Percentiles rank a stretch among this genome's conserved stretches.
These are phyloP conservation scores for Pseudoturritis turrita DNA, from an alignment of 345 rosid species.

Conservation along the genomic window DNA sequence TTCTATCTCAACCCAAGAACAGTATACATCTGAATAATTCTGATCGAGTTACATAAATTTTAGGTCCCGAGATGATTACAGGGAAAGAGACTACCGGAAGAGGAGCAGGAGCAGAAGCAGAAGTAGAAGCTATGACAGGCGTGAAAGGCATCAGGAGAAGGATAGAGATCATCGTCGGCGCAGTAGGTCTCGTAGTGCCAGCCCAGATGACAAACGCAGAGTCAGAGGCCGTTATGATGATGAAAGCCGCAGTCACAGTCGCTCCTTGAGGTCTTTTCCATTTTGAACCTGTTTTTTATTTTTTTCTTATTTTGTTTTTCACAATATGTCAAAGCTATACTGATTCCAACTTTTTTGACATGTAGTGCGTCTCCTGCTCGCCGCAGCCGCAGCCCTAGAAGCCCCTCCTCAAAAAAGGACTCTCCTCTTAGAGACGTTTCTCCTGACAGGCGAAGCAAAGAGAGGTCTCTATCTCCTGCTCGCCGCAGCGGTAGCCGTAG, in stretches of 20 bases:
- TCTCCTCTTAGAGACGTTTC: conserved; percentile 37
- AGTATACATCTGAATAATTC: background rate
- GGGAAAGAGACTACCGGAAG: conserved; percentile 45
- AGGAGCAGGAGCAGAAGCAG: conserved; percentile 43
- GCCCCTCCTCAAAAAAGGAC: conserved; percentile 35
- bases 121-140: conserved; percentile 46
- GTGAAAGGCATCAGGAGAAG: conserved; percentile 47
- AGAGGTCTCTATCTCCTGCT: conserved; percentile 43
- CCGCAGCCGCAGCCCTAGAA: conserved; percentile 42
- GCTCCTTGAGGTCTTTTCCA: conserved; percentile 45
- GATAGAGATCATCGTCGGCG: conserved; percentile 46
- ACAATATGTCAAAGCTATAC: background rate
- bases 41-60: background rate
- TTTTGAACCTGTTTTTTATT: background rate
- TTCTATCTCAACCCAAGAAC: background rate
- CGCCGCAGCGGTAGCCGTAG: conserved; percentile 39
- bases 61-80: conserved; percentile 31
- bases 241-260: conserved; percentile 42
- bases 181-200: conserved; percentile 57
- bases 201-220: conserved; percentile 48
- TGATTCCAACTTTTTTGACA: conserved; percentile 5
- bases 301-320: background rate
- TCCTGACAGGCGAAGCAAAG: conserved; percentile 40
- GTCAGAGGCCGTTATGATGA: conserved; percentile 54
- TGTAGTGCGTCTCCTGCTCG: conserved; percentile 49